These are phyloP conservation scores for Nothophoma quercina DNA, from an alignment of 2,329 filamentous ascomycete species.

Conservation along the genomic window DNA sequence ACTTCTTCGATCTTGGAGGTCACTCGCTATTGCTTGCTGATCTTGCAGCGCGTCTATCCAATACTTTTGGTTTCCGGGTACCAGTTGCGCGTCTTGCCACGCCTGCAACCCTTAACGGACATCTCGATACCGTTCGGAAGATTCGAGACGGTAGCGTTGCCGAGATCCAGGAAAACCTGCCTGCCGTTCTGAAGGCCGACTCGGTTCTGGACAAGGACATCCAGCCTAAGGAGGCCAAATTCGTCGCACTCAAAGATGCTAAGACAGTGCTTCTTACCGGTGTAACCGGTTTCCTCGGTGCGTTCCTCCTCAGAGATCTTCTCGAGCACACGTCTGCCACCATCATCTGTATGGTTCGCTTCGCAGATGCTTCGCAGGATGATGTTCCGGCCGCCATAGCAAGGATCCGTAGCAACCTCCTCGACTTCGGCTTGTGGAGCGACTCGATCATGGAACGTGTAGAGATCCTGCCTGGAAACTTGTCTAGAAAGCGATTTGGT, in stretches of 20 bases:
- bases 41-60: slow-evolving; percentile 73
- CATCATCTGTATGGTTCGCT: slow-evolving; percentile 77
- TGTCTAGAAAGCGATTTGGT: slow-evolving; percentile 73
- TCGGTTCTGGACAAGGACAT: slow-evolving; percentile 75
- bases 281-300: slow-evolving; percentile 78
- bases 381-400: slow-evolving; percentile 73
- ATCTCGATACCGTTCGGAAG: slow-evolving; percentile 73
- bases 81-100: slow-evolving; percentile 75
- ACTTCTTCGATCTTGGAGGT: slow-evolving; percentile 82
- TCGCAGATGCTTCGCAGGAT: slow-evolving; percentile 70
- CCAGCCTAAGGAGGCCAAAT: slow-evolving; percentile 60
- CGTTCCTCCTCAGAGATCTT: slow-evolving; percentile 74
- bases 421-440: slow-evolving; percentile 80
- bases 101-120: slow-evolving; percentile 74
- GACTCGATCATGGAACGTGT: slow-evolving; percentile 80
- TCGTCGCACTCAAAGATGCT: slow-evolving; percentile 69
- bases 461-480: slow-evolving; percentile 76
- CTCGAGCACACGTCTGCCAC: slow-evolving; percentile 72
- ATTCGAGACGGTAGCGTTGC: slow-evolving; percentile 76
- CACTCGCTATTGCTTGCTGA: slow-evolving; percentile 82
- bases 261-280: slow-evolving; percentile 76
- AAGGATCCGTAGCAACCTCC: slow-evolving; percentile 75
- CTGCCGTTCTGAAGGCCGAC: slow-evolving; percentile 72
- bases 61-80: slow-evolving; percentile 75
- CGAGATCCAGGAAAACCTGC: slow-evolving; percentile 77